Conservation (phyloP, 371 early-diverging fungal genomes). For the Rhizopus stolonifer region DNA sequence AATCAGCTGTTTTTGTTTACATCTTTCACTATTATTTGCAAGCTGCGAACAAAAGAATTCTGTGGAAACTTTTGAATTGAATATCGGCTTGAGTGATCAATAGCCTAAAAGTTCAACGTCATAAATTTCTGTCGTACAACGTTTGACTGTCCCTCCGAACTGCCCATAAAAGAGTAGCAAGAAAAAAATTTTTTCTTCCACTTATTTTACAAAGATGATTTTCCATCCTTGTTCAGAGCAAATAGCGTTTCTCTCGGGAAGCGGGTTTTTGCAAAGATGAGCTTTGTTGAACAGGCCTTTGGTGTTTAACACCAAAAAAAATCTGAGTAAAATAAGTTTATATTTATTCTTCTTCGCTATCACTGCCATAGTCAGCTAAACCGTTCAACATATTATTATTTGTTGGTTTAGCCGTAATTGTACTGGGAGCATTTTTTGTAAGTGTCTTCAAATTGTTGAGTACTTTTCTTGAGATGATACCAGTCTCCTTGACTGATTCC, state of each 20-base stretch:
- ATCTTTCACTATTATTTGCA: too few relatives aligned
- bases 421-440: conserved; percentile 13
- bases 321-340: conserved; percentile 23
- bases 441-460: conserved; percentile 31
- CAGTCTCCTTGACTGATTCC: conserved; percentile 7
- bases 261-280: conserved; percentile 28
- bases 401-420: background rate
- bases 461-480: conserved; percentile 43
- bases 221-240: conserved; percentile 43
- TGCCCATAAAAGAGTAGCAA: background rate
- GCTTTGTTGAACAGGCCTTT: conserved; percentile 21
- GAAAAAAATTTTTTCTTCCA: conserved; percentile 4
- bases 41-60: too few relatives aligned
- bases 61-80: too few relatives aligned
- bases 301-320: conserved; percentile 14
- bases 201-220: conserved; percentile 29
- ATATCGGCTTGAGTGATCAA: too few relatives aligned
- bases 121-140: too few relatives aligned
- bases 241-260: conserved; percentile 13
- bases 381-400: conserved; percentile 18
- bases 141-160: too few relatives aligned
- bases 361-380: conserved; percentile 48
- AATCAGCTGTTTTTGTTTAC: too few relatives aligned
- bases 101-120: too few relatives aligned
- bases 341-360: conserved; percentile 33